A percentile compares a stretch with the other conserved stretches of the same genome.
phyloP scores from a whole-genome alignment of 441 rosid species.

The Pelargonium cotyledonis region DNA sequence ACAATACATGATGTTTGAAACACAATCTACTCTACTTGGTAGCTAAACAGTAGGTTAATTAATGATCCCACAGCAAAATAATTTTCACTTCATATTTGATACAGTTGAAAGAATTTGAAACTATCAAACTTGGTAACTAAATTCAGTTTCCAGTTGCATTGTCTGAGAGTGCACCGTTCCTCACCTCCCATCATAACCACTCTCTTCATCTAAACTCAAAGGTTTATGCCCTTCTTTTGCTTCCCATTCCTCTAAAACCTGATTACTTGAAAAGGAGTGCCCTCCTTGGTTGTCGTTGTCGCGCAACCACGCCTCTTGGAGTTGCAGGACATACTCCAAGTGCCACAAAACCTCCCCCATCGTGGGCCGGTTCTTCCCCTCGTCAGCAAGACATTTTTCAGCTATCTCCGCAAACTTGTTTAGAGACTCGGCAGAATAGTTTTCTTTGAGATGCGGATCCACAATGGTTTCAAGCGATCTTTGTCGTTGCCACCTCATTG shows the following conservation, averaged over 20 bases:
- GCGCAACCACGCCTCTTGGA: constrained; percentile 74
- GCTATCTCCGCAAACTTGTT: constrained; percentile 95
- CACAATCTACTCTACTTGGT: no score
- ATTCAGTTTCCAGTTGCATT: constrained; percentile 14
- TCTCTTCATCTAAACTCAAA: constrained; percentile 16
- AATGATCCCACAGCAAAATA: constrained; percentile 7
- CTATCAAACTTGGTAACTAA: constrained; percentile 10
- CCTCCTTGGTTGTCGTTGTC: constrained; percentile 28
- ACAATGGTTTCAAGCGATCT: constrained; percentile 88
- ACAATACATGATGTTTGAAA: not conserved
- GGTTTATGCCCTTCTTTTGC: constrained; percentile 18
- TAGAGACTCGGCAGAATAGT: constrained; percentile 71
- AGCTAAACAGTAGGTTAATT: not conserved
- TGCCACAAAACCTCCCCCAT: constrained; percentile 99
- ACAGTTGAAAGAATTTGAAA: constrained; percentile 16
- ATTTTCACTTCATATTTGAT: constrained; percentile 14
- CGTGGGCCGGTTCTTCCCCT: constrained; percentile 85
- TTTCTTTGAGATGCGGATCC: constrained; percentile 74
- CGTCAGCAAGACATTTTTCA: constrained; percentile 90
- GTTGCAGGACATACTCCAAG: constrained; percentile 87
- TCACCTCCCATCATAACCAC: constrained; percentile 15
- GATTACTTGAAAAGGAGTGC: constrained; percentile 35
- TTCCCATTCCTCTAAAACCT: constrained; percentile 24
- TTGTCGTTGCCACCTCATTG: constrained; percentile 92
- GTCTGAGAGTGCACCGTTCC: constrained; percentile 5